Evolutionary conservation across 2,329 filamentous ascomycete genomes (phyloP), one percentile per base, ranked within the genome.

Genomic region (Fusarium heterosporum): DNA sequence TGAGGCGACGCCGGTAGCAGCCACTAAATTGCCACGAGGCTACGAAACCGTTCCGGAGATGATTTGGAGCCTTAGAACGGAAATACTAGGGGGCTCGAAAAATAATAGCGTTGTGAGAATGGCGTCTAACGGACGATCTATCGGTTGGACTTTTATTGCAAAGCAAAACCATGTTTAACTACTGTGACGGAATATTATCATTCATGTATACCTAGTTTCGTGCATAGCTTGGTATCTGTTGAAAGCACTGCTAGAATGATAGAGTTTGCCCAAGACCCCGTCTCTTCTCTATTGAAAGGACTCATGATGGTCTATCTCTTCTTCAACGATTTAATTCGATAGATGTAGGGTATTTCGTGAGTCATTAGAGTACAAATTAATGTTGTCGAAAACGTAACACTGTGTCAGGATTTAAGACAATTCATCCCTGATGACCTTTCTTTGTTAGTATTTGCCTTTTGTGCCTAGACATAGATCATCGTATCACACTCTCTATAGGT

Each of bases 391-490:
- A 55, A 17, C 28, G 30, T 22, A 11, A n/a, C 5, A 32, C 22
- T 16, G 28, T 13, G 12, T 28, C 32, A 14, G 16, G 26, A 41
- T 29, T 45, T 64, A 59, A 63, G 58, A 64, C 59, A 64, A 13
- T 22, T 19, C 40, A 58, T 63, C 64, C 51, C 40, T 46, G 17
- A 30, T 28, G 39, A 46, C 29, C 12, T 13, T 19, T 32, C 13
- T 19, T 32, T 41, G 13, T 45, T 41, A 28, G 22, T 14, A 17
- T 26, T 38, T 9, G 29, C 39, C 29, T 13, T 36, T 46, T 13
- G 8, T 9, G 10, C 16, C 4, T 22, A 53, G 13, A 22, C 43
- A 9, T 47, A 32, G 34, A n/a, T 10, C 34, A 36, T 36, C 16
- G 8, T 16, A n/a, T n/a, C n/a, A 36, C 34, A n/a, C 34, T 16